phyloP scores from a whole-genome alignment of 345 rosid genomes.

The Citrus medica region DNA sequence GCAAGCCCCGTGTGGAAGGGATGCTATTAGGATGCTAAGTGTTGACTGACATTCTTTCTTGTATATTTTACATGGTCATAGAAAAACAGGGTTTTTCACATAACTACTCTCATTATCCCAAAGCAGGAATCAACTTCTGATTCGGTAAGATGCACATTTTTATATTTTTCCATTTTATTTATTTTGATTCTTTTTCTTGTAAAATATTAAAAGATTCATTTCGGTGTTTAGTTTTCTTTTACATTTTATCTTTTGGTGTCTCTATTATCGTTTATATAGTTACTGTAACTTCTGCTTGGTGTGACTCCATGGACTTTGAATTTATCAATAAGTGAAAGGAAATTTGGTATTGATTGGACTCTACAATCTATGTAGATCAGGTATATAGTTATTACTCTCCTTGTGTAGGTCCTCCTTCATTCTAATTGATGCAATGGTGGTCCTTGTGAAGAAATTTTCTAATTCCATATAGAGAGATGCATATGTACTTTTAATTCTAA shows the following conservation, averaged over 20 bases:
- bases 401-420: neutral
- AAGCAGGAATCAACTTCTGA: slow-evolving; percentile 99
- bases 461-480: neutral
- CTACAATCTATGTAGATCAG: neutral
- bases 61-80: slow-evolving; percentile 22
- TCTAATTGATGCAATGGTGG: neutral
- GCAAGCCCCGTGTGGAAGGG: too few species aligned
- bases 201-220: neutral
- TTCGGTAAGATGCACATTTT: slow-evolving; percentile 47
- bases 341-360: neutral
- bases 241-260: neutral
- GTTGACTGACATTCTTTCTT: slow-evolving; percentile 16
- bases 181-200: neutral
- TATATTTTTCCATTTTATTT: neutral
- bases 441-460: neutral
- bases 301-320: neutral
- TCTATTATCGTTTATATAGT: neutral
- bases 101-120: slow-evolving; percentile 88
- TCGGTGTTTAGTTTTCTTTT: neutral
- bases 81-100: slow-evolving; percentile 95
- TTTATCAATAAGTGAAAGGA: neutral
- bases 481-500: neutral
- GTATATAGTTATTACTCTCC: neutral
- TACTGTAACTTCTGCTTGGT: neutral
- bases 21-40: too few species aligned